Evolutionary conservation across 345 rosid genomes (phyloP), one percentile per base, ranked within the genome.

Genomic region (Boechera retrofracta): DNA sequence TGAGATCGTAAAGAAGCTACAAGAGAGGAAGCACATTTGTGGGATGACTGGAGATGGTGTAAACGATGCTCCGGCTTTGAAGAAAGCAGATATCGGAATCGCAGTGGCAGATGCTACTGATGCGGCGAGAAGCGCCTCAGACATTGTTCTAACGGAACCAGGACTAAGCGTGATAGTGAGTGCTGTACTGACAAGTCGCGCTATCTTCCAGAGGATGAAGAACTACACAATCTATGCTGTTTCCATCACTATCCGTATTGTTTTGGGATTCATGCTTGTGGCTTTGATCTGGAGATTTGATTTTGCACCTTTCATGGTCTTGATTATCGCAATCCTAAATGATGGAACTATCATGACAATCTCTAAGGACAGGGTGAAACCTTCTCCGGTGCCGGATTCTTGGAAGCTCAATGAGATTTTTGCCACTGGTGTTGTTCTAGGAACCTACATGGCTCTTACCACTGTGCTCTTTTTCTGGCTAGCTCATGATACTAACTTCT

Each of bases 41-140:
- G 97, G 97, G 10, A 91, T 91, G 97, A 91, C 97, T 4, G 91
- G 97, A 71, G 97, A 91, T 52, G 94, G 94, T 70, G 94, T 91
- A 33, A 91, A 91, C 35, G 94, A 91, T 69, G 97, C 97, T 41
- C 97, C 94, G 0, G 92, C 94, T 5, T 82, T 91, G 6, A 91
- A 91, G 80, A 91, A 85, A 78, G 92, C 97, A 1, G 97, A 91
- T 39, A 89, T 91, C 10, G 97, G 94, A 52, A 91, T 91, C 26
- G 97, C 94, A 1, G 97, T 91, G 10, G 97, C 85, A 2, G 94
- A 89, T 71, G 97, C 97, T 31, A 91, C 97, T 41, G 94, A 91
- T 33, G 97, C 97, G 0, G 97, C 94, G 0, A 86, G 97, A 70
- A 41, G 94, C 10, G 97, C 97, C 21, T 89, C 94, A 0, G 94